phyloP scores from a whole-genome alignment of 108 stramenopile species.

The Cylindrotheca closterium region DNA sequence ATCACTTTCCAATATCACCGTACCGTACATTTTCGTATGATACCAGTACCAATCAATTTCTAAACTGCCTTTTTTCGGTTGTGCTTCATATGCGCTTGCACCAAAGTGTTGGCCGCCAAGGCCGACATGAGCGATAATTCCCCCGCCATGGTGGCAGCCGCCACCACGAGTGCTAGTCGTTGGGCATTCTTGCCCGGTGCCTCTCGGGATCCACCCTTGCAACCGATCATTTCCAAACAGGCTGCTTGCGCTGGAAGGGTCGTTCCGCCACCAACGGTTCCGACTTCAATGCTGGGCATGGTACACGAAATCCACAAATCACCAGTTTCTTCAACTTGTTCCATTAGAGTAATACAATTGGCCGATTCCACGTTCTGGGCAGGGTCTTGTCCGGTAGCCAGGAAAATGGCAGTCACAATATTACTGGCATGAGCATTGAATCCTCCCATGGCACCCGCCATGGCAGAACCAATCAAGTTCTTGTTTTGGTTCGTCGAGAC shows the following conservation, averaged over 20 bases:
- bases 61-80: no score
- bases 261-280: constrained; percentile 98
- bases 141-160: constrained; percentile 93
- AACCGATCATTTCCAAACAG: constrained; percentile 92
- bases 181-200: constrained; percentile 92
- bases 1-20: no score
- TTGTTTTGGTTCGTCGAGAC: constrained; percentile 93
- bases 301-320: constrained; percentile 93
- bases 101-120: constrained; percentile 88
- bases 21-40: no score
- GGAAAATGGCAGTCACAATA: constrained; percentile 97
- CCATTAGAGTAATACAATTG: constrained; percentile 95
- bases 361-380: constrained; percentile 97
- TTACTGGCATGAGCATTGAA: constrained; percentile 99
- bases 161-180: constrained; percentile 91
- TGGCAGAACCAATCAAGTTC: constrained; percentile 97
- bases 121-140: constrained; percentile 96
- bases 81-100: constrained; percentile 87
- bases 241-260: constrained; percentile 92
- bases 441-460: constrained; percentile 95
- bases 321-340: constrained; percentile 83
- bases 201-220: constrained; percentile 77
- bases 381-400: constrained; percentile 99
- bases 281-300: constrained; percentile 98
- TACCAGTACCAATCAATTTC: no score